phyloP scores from a whole-genome alignment of 768 basidiomycete species.

The Pisolithus albus region DNA sequence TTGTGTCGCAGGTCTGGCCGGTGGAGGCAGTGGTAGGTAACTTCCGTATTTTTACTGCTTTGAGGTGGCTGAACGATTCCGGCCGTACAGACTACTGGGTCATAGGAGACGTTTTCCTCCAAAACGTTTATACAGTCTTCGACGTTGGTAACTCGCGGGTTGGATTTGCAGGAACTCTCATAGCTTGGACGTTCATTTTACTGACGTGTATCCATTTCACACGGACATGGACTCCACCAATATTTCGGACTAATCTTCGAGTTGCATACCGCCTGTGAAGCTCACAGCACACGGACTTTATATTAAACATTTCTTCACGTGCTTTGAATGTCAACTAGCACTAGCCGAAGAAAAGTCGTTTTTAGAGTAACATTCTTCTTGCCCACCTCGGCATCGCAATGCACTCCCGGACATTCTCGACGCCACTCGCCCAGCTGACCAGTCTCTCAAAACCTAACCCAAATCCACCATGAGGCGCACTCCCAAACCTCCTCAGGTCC shows the following conservation, averaged over 20 bases:
- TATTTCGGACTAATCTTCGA: neutral
- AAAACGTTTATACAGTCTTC: slow-evolving; percentile 27
- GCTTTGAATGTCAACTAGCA: neutral
- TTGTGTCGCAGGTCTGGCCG: slow-evolving; percentile 34
- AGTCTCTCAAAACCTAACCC: slow-evolving; percentile 94
- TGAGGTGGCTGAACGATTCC: neutral
- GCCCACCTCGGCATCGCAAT: slow-evolving; percentile 89
- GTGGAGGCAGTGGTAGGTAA: slow-evolving; percentile 18
- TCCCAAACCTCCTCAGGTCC: slow-evolving; percentile 78
- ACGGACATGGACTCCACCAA: neutral
- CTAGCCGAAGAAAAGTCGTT: neutral
- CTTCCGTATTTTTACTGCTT: neutral
- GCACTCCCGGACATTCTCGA: slow-evolving; percentile 89
- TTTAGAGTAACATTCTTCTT: slow-evolving; percentile 64
- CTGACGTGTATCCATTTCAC: neutral
- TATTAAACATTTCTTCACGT: neutral
- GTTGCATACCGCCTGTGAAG: neutral
- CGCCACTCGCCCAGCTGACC: slow-evolving; percentile 78
- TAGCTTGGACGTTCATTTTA: neutral
- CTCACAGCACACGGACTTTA: neutral
- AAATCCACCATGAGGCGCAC: slow-evolving; percentile 90
- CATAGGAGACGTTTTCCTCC: slow-evolving; percentile 30
- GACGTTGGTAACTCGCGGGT: slow-evolving; percentile 29
- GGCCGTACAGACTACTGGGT: slow-evolving; percentile 22
- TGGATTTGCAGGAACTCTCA: slow-evolving; percentile 34